These are phyloP conservation scores for Yamadazyma atlantica DNA, from an alignment of 1,139 yeast species.

Conservation along the genomic window DNA sequence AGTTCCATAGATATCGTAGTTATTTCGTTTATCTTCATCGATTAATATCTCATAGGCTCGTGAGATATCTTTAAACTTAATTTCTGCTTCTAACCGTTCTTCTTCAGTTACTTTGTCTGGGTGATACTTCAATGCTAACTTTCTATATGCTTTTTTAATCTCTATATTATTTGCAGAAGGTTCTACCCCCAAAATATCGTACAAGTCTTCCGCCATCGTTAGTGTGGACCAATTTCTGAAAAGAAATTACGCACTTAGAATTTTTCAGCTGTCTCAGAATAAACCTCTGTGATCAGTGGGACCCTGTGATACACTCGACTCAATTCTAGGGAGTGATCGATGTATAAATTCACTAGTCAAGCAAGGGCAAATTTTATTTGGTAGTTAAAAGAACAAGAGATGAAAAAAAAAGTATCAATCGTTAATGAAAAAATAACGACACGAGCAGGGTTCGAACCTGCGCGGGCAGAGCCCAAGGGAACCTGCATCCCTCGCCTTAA, in stretches of 20 bases:
- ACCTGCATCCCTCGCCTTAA: conserved; percentile 57
- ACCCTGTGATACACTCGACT: too few relatives aligned
- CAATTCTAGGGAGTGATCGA: background rate
- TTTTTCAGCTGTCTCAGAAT: background rate
- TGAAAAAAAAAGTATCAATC: too few relatives aligned
- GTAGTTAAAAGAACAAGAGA: too few relatives aligned
- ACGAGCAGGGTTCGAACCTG: conserved; percentile 59
- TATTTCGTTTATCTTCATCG: conserved; percentile 57
- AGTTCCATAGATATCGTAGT: conserved; percentile 60
- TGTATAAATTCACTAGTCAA: too few relatives aligned
- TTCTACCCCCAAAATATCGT: conserved; percentile 68
- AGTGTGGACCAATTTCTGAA: background rate
- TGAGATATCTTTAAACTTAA: conserved; percentile 70
- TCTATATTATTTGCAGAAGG: conserved; percentile 62
- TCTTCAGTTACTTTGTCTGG: conserved; percentile 79
- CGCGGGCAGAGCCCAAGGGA: conserved; percentile 55
- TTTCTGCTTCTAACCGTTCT: conserved; percentile 65
- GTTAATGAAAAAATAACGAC: conserved; percentile 40
- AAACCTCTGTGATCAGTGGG: background rate
- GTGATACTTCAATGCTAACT: conserved; percentile 69
- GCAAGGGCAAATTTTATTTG: too few relatives aligned
- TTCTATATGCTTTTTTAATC: conserved; percentile 75
- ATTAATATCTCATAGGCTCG: conserved; percentile 76
- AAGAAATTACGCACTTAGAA: background rate
- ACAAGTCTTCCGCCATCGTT: conserved; percentile 38